Evolutionary conservation across 352 stramenopile species (phyloP), one percentile per base, ranked within the genome.

Genomic region (Phytophthora sp.): DNA sequence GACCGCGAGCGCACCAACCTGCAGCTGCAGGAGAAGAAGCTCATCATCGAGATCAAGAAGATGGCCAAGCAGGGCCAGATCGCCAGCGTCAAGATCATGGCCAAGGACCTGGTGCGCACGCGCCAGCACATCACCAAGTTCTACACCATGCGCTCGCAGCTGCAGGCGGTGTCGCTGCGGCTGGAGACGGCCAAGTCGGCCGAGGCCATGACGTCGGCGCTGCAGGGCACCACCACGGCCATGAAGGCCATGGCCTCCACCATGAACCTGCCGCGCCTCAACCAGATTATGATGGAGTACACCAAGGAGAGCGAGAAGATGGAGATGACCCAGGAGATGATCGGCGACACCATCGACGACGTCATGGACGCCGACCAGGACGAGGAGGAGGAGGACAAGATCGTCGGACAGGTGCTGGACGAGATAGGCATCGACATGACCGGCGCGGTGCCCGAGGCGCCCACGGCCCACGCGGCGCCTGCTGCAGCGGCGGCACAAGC

Each of bases 281-380:
- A 97, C 63, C 97, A 99, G 82, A 99, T 99, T 84, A 98, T 99
- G 93, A 93, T 96, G 62, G 96, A 99, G 53, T 99, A 99, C 77
- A 96, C 97, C 45, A 95, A 96, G 62, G 96, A 99, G 78, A 99
- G 98, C 76, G 95, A 98, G 77, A 97, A 97, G 70, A 97, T 96
- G 58, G 96, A 99, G 76, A 96, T 99, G 80, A 97, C 97, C 62
- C 93, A 98, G 74, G 97, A 99, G 81, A 98, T 99, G 70, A 96
- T 99, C 65, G 95, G 96, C 34, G 97, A 99, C 66, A 96, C 95
- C 4, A 96, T 99, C 42, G 97, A 99, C 73, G 96, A 99, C 83
- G 95, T 96, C 43, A 94, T 99, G 78, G 95, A 97, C 34, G 89
- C 93, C 43, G 95, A 99, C 49, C 88, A 93, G 53, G 92, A 98